phyloP scores from a whole-genome alignment of 768 basidiomycete genomes.

The Cubamyces sp. region DNA sequence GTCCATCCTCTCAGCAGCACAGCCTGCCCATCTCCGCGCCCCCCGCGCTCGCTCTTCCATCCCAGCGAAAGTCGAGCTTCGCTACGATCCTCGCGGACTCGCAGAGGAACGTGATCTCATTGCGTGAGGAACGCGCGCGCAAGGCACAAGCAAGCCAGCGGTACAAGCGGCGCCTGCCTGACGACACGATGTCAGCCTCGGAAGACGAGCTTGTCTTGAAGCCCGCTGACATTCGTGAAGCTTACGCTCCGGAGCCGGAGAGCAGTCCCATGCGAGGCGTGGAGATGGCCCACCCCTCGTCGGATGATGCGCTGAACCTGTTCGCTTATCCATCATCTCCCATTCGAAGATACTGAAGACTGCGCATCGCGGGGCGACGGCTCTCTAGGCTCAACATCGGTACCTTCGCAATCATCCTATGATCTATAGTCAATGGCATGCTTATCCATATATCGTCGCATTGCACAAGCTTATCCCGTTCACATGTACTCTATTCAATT shows the following conservation, averaged over 20 bases:
- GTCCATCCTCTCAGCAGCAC: not conserved
- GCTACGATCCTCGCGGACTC: slow-evolving; percentile 49
- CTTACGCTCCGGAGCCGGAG: not conserved
- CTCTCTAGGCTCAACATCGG: too few relatives aligned
- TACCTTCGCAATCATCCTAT: too few relatives aligned
- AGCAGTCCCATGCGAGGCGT: slow-evolving; percentile 17
- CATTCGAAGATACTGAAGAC: not conserved
- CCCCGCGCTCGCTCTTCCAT: slow-evolving; percentile 5
- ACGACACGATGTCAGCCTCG: not conserved
- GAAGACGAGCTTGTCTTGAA: slow-evolving; percentile 3
- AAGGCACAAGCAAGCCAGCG: not conserved
- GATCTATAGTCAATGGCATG: too few relatives aligned
- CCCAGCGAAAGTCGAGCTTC: slow-evolving; percentile 30
- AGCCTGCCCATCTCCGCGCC: not conserved
- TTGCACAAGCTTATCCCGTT: too few relatives aligned
- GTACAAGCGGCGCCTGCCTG: not conserved
- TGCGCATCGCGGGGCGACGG: not conserved
- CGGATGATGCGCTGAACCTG: slow-evolving; percentile 56
- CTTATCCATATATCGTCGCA: too few relatives aligned
- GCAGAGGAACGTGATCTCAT: slow-evolving; percentile 39
- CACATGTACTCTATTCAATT: too few relatives aligned
- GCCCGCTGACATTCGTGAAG: not conserved
- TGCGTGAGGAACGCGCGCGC: slow-evolving; percentile 36
- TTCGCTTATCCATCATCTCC: slow-evolving; percentile 45
- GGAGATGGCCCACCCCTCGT: slow-evolving; percentile 29